Base-by-base conservation (phyloP, 169 alveolate genomes). In the Eimeria praecox region DNA sequence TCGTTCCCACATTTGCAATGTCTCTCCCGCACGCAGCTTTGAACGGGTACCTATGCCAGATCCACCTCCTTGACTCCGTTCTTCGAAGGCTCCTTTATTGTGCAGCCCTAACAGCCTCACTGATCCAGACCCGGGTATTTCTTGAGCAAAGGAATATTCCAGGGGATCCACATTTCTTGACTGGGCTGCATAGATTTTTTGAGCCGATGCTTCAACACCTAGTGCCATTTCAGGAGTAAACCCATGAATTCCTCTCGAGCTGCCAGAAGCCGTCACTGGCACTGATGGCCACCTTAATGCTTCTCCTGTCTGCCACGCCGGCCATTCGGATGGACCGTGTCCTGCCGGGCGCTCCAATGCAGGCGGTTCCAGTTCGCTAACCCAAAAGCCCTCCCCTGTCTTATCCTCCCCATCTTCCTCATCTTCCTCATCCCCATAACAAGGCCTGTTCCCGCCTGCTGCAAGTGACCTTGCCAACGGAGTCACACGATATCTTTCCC, bases 241-340 rank as follows among this genome's bases (percentile, higher is more conserved):
- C 27, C 46, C n/a, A 3, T 69, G 46, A 30, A 16, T 33, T 69
- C 8, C 80, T 30, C 49, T n/a, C 18, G 3, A 35, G 12, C 80
- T n/a, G n/a, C 46, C 49, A 33, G 27, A 8, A 9, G 12, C 49
- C 8, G 46, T 10, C 80, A n/a, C 16, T 33, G 80, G 46, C 80
- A 35, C 10, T 69, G 80, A 33, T 69, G 80, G 80, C 46, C 46
- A 69, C 12, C 46, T 10, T 69, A 30, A n/a, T 9, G 80, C 5
- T 12, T 35, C 49, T 69, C 80, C n/a, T 35, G 80, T 69, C 27
- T 35, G 49, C 80, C 80, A 69, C 80, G 46, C n/a, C 80, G n/a
- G 35, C 6, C 46, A 0, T 33, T 30, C n/a, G 35, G 35, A 0
- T 16, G 33, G 12, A 27, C 49, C 80, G 6, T 62, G 33, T 69